phyloP scores from a whole-genome alignment of 2,329 filamentous ascomycete genomes.

The Xylariaceae sp. region DNA sequence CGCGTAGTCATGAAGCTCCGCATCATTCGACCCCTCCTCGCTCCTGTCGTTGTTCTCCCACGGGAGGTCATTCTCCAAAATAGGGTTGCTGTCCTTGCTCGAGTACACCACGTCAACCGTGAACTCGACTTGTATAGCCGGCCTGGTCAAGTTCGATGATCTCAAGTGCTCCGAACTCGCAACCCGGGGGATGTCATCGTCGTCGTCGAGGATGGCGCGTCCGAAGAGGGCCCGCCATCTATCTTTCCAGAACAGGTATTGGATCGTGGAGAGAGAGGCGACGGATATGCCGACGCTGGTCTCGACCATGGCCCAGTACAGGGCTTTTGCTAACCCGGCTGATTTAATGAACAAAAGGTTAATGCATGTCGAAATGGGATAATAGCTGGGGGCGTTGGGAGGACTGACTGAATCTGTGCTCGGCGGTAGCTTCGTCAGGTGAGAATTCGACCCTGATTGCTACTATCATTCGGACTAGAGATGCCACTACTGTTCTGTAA shows the following conservation, averaged over 20 bases:
- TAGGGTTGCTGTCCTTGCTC: background rate
- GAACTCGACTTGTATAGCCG: background rate
- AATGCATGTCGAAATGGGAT: background rate
- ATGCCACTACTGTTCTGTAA: conserved; percentile 10
- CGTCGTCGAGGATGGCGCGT: background rate
- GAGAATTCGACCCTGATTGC: background rate
- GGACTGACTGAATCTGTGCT: background rate
- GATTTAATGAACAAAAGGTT: conserved; percentile 5
- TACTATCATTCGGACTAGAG: conserved; percentile 11
- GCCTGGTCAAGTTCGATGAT: background rate
- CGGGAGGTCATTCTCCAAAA: background rate
- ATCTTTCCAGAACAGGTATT: background rate
- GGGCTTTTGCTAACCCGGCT: conserved; percentile 8
- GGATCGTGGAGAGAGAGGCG: conserved; percentile 14
- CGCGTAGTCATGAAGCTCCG: background rate
- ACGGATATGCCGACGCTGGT: conserved; percentile 11
- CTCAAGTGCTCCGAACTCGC: background rate
- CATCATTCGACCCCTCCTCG: background rate
- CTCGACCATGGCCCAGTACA: conserved; percentile 18
- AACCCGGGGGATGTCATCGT: background rate
- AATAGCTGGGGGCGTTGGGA: background rate
- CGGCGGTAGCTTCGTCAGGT: background rate
- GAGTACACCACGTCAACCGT: background rate
- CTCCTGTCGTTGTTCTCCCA: background rate
- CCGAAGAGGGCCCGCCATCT: background rate